Conservation (phyloP, 2,329 filamentous ascomycete genomes). For the Emergomyces orientalis region DNA sequence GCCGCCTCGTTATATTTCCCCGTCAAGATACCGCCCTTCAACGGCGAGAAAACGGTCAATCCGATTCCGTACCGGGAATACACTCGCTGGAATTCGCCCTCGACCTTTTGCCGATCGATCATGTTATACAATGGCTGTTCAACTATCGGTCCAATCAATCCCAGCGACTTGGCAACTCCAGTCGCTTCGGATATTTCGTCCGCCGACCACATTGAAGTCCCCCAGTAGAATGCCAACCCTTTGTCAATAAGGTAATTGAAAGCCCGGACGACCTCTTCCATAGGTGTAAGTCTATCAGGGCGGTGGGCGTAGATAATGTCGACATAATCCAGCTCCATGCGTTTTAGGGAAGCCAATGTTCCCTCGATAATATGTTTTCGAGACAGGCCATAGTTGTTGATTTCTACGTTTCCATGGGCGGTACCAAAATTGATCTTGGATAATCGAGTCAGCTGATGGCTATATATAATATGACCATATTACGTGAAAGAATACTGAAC, state of each 20-base stretch:
- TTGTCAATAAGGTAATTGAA: slow-evolving; percentile 63
- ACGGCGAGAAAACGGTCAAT: slow-evolving; percentile 55
- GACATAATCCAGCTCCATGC: slow-evolving; percentile 57
- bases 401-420: slow-evolving; percentile 50
- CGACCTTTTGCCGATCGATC: slow-evolving; percentile 52
- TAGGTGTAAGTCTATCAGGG: slow-evolving; percentile 57
- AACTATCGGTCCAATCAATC: slow-evolving; percentile 45
- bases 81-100: slow-evolving; percentile 51
- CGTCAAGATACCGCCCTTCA: slow-evolving; percentile 53
- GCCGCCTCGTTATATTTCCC: slow-evolving; percentile 61
- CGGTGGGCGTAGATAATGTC: slow-evolving; percentile 65
- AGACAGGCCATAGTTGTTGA: slow-evolving; percentile 61
- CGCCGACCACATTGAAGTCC: slow-evolving; percentile 59
- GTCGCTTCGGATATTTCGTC: slow-evolving; percentile 58
- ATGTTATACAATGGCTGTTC: slow-evolving; percentile 61
- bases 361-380: slow-evolving; percentile 64
- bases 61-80: slow-evolving; percentile 54
- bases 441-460: slow-evolving; percentile 3
- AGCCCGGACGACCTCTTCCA: slow-evolving; percentile 61
- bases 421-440: slow-evolving; percentile 52
- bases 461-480: neutral
- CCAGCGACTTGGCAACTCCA: slow-evolving; percentile 51
- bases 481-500: slow-evolving; percentile 11
- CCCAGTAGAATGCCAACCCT: slow-evolving; percentile 64
- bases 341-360: slow-evolving; percentile 49